Evolutionary conservation across 768 basidiomycete species (phyloP), one percentile per base, ranked within the genome.

Genomic region (Lactarius akahatsu): DNA sequence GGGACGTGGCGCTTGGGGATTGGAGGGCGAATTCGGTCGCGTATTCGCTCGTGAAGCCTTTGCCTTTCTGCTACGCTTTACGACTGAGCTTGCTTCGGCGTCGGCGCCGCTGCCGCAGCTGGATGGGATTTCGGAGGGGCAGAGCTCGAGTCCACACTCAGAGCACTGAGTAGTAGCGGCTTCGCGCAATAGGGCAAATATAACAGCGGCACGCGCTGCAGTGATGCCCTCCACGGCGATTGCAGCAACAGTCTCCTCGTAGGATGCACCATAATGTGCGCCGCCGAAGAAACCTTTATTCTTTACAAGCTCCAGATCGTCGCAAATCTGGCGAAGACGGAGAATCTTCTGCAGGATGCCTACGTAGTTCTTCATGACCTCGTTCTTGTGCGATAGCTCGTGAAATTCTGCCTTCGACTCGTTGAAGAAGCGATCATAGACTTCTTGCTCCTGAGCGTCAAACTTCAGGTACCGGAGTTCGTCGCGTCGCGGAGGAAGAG

Each of bases 341-440:
- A 99, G 81, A 65, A 98, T 92, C 81, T 96, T 95, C 77, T 98
- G 96, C 71, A 99, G 77, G 72, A 99, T 96, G 62, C 94, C 94
- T 70, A 97, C 97, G 74, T 96, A 97, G 74, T 97, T 98, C 84
- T 97, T 97, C 89, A 96, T 92, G 61, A 97, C 90, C 75, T 94
- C 91, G 72, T 96, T 94, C 77, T 90, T 92, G 76, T 87, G 82
- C 36, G 90, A 86, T 70, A 98, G 81, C 73, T 92, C 88, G 67
- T 86, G 87, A 76, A 98, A 98, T 77, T 96, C 92, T 57, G 92
- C 90, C 78, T 94, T 95, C 62, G 92, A 94, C 73, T 93, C 92
- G 64, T 82, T 82, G 79, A 93, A 96, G 76, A 94, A 94, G 61
- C 85, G 86, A 72, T 95, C 85, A 77, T 99, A 99, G 61, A 97